Conservation (phyloP, 805 yeast genomes). For the Yarrowia sp. region DNA sequence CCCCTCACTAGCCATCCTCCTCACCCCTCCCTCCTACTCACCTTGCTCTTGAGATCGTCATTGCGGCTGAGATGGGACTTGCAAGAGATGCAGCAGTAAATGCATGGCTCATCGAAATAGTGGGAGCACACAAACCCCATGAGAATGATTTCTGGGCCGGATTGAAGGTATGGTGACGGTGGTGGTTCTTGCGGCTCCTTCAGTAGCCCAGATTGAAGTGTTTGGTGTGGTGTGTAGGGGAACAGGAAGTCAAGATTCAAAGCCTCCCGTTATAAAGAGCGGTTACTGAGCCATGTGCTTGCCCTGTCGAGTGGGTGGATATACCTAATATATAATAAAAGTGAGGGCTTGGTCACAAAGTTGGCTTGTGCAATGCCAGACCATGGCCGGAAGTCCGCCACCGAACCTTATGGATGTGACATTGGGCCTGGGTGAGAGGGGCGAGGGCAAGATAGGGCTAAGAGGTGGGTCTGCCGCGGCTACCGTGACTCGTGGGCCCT, state of each 20-base stretch:
- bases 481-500: too few species aligned
- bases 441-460: too few species aligned
- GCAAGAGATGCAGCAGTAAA: conserved; percentile 54
- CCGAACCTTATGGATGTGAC: conserved; percentile 30
- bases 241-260: too few species aligned
- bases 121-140: conserved; percentile 60
- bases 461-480: too few species aligned
- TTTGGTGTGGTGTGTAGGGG: background rate
- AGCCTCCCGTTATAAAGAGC: background rate
- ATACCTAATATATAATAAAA: conserved; percentile 24
- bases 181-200: background rate
- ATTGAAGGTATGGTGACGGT: background rate
- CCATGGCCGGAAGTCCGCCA: conserved; percentile 14
- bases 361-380: conserved; percentile 19
- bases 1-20: background rate
- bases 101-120: conserved; percentile 49
- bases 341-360: conserved; percentile 33
- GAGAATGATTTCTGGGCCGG: background rate
- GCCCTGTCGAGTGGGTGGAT: conserved; percentile 4
- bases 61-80: conserved; percentile 54
- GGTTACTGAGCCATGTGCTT: conserved; percentile 7
- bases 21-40: conserved; percentile 39
- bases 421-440: background rate
- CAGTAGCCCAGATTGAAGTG: background rate
- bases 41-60: conserved; percentile 53